Percentiles rank a stretch among this genome's conserved stretches.
Conservation (phyloP, 257 asterid species). For the Hygrophila difformis region DNA sequence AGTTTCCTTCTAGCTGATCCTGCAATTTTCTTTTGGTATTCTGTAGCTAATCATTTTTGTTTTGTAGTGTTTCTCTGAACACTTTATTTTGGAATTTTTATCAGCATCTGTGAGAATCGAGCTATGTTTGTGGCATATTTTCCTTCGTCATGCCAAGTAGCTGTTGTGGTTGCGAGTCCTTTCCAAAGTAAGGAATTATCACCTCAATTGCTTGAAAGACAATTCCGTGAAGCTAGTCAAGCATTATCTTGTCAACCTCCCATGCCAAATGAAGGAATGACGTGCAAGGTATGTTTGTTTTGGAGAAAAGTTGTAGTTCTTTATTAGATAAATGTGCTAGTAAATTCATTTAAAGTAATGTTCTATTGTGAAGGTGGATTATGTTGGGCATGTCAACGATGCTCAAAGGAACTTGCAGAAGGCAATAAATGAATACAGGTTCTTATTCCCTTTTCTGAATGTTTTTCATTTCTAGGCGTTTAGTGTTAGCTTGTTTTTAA, state of each 20-base stretch:
- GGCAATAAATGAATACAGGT: slow-evolving; percentile 73
- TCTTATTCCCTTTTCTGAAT: slow-evolving; percentile 15
- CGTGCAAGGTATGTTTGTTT: slow-evolving; percentile 55
- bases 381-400: slow-evolving; percentile 69
- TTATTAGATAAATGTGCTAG: slow-evolving; percentile 11
- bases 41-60: slow-evolving; percentile 7
- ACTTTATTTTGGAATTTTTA: slow-evolving; percentile 16
- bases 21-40: slow-evolving; percentile 9
- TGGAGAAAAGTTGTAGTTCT: slow-evolving; percentile 2
- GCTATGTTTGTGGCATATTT: slow-evolving; percentile 80
- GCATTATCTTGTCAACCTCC: slow-evolving; percentile 43
- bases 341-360: slow-evolving; percentile 15
- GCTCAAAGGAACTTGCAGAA: slow-evolving; percentile 74
- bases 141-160: slow-evolving; percentile 63
- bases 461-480: slow-evolving; percentile 14
- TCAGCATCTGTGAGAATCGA: slow-evolving; percentile 81
- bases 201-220: slow-evolving; percentile 78
- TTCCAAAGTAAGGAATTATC: slow-evolving; percentile 86
- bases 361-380: slow-evolving; percentile 53
- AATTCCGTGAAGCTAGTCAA: slow-evolving; percentile 78
- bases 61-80: slow-evolving; percentile 5
- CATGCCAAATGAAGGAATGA: slow-evolving; percentile 38
- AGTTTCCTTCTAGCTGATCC: slow-evolving; percentile 10
- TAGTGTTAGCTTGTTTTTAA: slow-evolving; percentile 9
- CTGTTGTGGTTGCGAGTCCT: slow-evolving; percentile 82